These are phyloP conservation scores for Hagleromyces aurorensis DNA, from an alignment of 805 yeast species.

Conservation along the genomic window DNA sequence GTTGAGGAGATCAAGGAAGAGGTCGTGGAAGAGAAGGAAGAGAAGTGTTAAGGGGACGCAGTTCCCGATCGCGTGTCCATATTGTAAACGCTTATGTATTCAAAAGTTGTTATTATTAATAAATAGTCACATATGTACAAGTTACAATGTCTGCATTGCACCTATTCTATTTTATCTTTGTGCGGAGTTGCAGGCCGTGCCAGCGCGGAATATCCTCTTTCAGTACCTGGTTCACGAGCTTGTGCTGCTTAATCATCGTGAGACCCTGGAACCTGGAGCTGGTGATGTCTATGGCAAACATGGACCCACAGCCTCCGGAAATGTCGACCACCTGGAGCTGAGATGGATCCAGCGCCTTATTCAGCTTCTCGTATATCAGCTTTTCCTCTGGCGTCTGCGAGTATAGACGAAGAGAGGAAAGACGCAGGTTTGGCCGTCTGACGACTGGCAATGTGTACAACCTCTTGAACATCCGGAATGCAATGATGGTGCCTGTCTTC, in stretches of 20 bases:
- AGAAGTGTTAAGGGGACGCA: slow-evolving; percentile 40
- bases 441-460: too few species aligned
- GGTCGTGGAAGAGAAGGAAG: slow-evolving; percentile 63
- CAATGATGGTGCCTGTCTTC: too few species aligned
- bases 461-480: too few species aligned
- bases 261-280: slow-evolving; percentile 70
- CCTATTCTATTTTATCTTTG: slow-evolving; percentile 41
- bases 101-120: slow-evolving; percentile 6
- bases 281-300: slow-evolving; percentile 82
- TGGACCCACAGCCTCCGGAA: slow-evolving; percentile 96
- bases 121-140: slow-evolving; percentile 8
- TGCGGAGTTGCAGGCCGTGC: slow-evolving; percentile 90
- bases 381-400: slow-evolving; percentile 40
- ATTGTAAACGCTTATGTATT: slow-evolving; percentile 1
- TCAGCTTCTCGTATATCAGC: slow-evolving; percentile 50
- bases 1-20: slow-evolving; percentile 77
- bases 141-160: slow-evolving; percentile 3
- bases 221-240: slow-evolving; percentile 73
- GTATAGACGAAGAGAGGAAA: slow-evolving; percentile 10
- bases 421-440: too few species aligned
- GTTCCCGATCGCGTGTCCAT: neutral
- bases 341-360: slow-evolving; percentile 50
- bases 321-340: slow-evolving; percentile 67
- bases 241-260: slow-evolving; percentile 83
- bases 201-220: slow-evolving; percentile 82